A percentile compares a stretch with the other conserved stretches of the same genome.
These are phyloP conservation scores for Corylus heterophylla DNA, from an alignment of 306 rosid genomes.

Conservation along the genomic window DNA sequence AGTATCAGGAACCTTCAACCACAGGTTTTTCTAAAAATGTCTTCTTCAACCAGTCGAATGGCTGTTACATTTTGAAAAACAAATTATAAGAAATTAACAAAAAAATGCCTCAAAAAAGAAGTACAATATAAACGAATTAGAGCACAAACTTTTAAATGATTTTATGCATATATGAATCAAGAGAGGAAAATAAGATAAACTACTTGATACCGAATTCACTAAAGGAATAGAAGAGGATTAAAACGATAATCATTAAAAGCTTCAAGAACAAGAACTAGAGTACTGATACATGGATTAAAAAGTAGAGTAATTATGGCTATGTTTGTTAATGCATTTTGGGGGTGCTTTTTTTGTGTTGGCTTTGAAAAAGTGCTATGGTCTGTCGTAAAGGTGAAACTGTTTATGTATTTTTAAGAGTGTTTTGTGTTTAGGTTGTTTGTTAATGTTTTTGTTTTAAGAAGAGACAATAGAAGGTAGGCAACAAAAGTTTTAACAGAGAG, in stretches of 20 bases:
- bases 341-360: no score
- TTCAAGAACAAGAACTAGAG: neutral
- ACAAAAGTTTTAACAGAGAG: no score
- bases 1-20: conserved; percentile 21
- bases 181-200: neutral
- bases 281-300: neutral
- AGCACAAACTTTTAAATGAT: neutral
- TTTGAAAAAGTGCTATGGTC: no score
- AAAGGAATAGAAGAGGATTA: neutral
- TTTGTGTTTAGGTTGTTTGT: no score
- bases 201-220: neutral
- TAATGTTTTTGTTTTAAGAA: no score
- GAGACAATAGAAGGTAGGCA: no score
- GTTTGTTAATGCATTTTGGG: neutral
- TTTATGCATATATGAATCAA: neutral
- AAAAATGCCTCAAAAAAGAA: neutral
- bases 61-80: conserved; percentile 16
- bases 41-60: conserved; percentile 39
- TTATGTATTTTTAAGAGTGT: no score
- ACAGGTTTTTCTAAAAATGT: conserved; percentile 34
- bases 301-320: neutral
- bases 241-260: neutral
- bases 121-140: neutral
- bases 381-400: no score
- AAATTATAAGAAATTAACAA: neutral